Evolutionary conservation across 805 yeast species (phyloP), one percentile per base, ranked within the genome.

Genomic region (Phaffomyces opuntiae): DNA sequence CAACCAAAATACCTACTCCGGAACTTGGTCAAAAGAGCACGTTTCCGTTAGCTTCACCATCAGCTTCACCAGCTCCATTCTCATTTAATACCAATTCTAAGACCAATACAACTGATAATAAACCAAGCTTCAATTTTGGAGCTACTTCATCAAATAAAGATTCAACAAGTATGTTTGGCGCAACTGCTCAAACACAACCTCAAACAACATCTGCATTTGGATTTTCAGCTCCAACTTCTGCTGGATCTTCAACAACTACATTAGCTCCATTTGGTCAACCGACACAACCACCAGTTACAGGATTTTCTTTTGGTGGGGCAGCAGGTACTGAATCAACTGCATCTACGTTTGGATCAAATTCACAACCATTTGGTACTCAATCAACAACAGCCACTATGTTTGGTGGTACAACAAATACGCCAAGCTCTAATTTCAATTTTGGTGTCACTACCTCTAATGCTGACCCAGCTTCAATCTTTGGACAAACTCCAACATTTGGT

Each of bases 191-290:
- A 16, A 36, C 39, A 2, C 40, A 25, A 21, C 42, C 49, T 24
- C 39, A 54, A 19, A 19, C 44, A 8, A 25, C 47, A 8, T 39
- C 55, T 6, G 27, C 51, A 7, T 56, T 56, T 46, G 57, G 59
- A 9, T 44, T 46, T 6, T 46, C 62, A 8, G 55, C 53, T 19
- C 50, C 59, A 13, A 38, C 49, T 31, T 53, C 54, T 36, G 42
- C 57, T 4, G 38, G 51, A 13, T 43, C 46, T 16, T 38, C 54
- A 5, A 29, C 51, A 6, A 46, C 51, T n/a, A 29, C 55, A 9
- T 46, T 52, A 38, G 24, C 53, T 14, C 31, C 55, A 24, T 48
- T 48, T 37, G 48, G 51, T 27, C 50, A 48, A n/a, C 33, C 44
- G 9, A 32, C 51, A 14, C 50, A 57, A 26, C 50, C 53, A 7